Evolutionary conservation across 768 basidiomycete species (phyloP).

Genomic region (Rhodosporidiobolus odoratus): DNA sequence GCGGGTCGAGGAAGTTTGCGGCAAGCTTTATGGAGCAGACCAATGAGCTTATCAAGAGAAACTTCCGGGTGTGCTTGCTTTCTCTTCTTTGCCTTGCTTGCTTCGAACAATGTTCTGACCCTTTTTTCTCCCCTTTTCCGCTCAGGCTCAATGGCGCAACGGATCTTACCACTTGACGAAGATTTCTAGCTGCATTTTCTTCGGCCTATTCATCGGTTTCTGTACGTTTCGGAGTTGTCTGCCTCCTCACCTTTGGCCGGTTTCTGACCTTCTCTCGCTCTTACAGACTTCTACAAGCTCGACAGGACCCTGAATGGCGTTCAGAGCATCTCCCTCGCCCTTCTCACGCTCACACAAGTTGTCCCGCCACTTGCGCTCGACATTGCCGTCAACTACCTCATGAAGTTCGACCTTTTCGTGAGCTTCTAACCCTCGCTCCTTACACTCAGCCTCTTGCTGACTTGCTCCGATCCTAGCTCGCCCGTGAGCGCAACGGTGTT

Average conservation of each 20-base stretch:
- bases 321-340: not conserved
- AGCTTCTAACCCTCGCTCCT: not conserved
- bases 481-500: slow-evolving; percentile 24
- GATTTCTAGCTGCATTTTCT: slow-evolving; percentile 14
- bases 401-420: slow-evolving; percentile 13
- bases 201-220: slow-evolving; percentile 33
- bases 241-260: not conserved
- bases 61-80: not conserved
- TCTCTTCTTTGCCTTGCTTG: not conserved
- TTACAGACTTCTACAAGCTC: not conserved
- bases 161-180: slow-evolving; percentile 45
- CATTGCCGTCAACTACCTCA: slow-evolving; percentile 8
- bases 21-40: slow-evolving; percentile 19
- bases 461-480: too few relatives aligned
- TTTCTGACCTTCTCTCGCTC: not conserved
- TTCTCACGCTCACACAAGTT: slow-evolving; percentile 9
- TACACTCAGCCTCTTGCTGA: not conserved
- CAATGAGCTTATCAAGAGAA: slow-evolving; percentile 17
- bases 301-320: not conserved
- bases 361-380: slow-evolving; percentile 10
- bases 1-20: slow-evolving; percentile 33
- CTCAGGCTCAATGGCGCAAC: slow-evolving; percentile 47
- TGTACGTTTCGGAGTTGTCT: too few relatives aligned
- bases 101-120: not conserved
- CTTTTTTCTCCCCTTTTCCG: too few relatives aligned